Base-by-base conservation (phyloP, 257 asterid genomes). In the Jasminum sambac region DNA sequence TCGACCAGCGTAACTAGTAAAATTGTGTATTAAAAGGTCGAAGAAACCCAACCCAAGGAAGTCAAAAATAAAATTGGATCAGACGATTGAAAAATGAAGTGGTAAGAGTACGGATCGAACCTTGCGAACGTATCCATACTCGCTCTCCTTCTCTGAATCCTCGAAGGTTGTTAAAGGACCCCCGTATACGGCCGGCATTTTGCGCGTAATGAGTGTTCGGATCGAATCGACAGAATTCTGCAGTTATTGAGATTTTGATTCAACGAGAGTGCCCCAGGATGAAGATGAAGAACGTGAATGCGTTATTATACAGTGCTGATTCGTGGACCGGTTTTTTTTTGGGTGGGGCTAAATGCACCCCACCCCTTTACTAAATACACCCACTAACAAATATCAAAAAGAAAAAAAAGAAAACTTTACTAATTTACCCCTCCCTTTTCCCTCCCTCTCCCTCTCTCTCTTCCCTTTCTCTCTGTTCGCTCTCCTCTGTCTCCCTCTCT, bases 91-190 rank as follows among this genome's bases (percentile, higher is more conserved):
- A 50, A 74, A 50, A 36, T 42, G 43, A 40, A 77, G 61, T 30
- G 41, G 14, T 21, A 17, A 9, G 6, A 55, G 36, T 40, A 12
- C 23, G 65, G 67, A 71, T 48, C 34, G 62, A 36, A 94, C 99
- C 97, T 94, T 94, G 77, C 99, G 89, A 64, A 94, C 99, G 76
- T 94, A 94, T 25, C 99, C 99, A 60, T 88, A 94, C 90, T 94
- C 99, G 95, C 96, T 91, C 89, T 94, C 99, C 97, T 94, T 94
- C 73, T 94, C 96, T 67, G 97, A 91, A 84, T 94, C 99, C 87
- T 94, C 96, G 78, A 94, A 94, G 62, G 99, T 94, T 34, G 99
- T 94, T 68, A 94, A 6, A 12, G 95, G 90, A 11, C 87, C 92
- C 76, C 97, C 99, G 64, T 81, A 71, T 5, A 82, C 76, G 19